Evolutionary conservation across 345 rosid species (phyloP).

Genomic region (Syzygium aqueum): DNA sequence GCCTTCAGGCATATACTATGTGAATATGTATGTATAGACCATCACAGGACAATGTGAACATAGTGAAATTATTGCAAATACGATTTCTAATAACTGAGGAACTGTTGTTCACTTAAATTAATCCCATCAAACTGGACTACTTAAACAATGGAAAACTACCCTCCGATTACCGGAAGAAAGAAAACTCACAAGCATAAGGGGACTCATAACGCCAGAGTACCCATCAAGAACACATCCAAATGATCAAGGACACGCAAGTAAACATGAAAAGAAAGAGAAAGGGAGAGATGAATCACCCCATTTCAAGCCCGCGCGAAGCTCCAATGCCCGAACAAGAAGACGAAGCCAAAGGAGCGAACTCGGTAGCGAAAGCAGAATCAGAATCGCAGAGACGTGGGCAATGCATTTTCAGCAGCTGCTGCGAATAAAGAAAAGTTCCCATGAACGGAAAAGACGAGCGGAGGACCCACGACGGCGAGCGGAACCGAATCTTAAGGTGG

Average conservation of each 20-base stretch:
- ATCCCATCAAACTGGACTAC: not conserved
- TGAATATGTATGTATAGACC: not conserved
- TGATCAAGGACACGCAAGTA: not conserved
- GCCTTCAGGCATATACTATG: not conserved
- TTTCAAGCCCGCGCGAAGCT: slow-evolving; percentile 1
- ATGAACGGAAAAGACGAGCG: not conserved
- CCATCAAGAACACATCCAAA: not conserved
- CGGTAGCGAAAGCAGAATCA: slow-evolving; percentile 1
- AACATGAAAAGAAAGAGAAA: not conserved
- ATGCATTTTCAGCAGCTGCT: not conserved
- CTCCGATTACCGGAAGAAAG: not conserved
- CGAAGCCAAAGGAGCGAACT: not conserved
- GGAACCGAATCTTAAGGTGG: not conserved
- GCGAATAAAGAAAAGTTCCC: slow-evolving; percentile 1
- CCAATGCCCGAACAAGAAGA: slow-evolving; percentile 2
- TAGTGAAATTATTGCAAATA: not conserved
- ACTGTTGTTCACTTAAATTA: not conserved
- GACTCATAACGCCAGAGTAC: not conserved
- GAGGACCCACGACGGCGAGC: not conserved
- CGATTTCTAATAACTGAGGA: not conserved
- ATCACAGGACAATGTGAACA: not conserved
- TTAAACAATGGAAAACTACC: not conserved
- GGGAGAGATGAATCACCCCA: not conserved
- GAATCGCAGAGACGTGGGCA: slow-evolving; percentile 4
- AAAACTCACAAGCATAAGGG: not conserved